Conservation (phyloP, 495 filamentous ascomycete species). For the Emericellopsis terricola region DNA sequence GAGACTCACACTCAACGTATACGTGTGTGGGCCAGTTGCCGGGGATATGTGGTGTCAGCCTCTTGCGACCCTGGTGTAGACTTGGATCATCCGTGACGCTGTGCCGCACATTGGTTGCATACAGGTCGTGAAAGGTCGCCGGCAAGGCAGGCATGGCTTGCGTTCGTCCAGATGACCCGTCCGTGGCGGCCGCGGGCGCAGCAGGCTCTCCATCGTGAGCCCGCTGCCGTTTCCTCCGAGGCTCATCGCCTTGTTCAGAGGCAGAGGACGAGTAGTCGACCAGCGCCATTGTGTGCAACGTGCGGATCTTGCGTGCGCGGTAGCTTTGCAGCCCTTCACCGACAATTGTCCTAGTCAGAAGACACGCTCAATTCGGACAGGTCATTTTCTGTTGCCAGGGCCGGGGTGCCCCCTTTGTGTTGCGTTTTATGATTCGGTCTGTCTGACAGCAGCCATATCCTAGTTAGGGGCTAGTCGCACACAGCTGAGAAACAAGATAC, state of each 20-base stretch:
- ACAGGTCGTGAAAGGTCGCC: conserved; percentile 69
- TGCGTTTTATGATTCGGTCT: no score
- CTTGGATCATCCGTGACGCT: conserved; percentile 65
- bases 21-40: conserved; percentile 89
- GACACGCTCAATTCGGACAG: no score
- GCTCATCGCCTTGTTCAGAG: conserved; percentile 29
- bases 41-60: conserved; percentile 65
- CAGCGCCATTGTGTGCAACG: conserved; percentile 44
- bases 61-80: conserved; percentile 68
- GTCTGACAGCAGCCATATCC: no score
- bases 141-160: conserved; percentile 72
- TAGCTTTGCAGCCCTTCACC: no score
- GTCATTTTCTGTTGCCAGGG: no score
- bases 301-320: no score
- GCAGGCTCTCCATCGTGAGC: not conserved
- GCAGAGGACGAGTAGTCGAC: conserved; percentile 60
- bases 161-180: no score
- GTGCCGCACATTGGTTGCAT: conserved; percentile 58
- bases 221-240: conserved; percentile 9
- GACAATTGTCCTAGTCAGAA: no score
- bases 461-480: no score
- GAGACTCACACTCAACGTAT: conserved; percentile 75
- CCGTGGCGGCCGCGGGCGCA: conserved; percentile 6
- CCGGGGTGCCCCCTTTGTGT: no score
- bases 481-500: no score